Conservation (phyloP, 495 filamentous ascomycete species). For the Lasiosphaeris hirsuta region DNA sequence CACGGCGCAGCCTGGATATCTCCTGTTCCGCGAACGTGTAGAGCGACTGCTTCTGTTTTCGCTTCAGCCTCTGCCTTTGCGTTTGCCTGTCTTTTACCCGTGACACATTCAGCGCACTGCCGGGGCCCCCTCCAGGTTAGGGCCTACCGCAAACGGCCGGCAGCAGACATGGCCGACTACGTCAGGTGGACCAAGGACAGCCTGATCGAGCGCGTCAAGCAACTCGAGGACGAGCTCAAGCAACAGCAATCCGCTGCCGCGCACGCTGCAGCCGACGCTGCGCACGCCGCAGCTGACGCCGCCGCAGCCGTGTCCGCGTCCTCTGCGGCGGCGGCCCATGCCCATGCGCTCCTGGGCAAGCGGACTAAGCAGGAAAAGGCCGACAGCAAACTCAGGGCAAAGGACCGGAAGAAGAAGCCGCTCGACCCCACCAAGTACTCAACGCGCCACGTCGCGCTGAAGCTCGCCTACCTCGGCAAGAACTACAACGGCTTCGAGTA, state of each 20-base stretch:
- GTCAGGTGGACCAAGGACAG: slow-evolving; percentile 60
- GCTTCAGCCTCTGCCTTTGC: no score
- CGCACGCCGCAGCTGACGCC: slow-evolving; percentile 10
- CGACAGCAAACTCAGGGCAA: slow-evolving; percentile 1
- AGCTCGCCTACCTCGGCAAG: slow-evolving; percentile 89
- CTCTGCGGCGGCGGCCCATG: slow-evolving; percentile 4
- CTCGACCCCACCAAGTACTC: slow-evolving; percentile 78
- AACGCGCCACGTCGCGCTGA: slow-evolving; percentile 82
- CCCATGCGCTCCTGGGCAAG: background rate
- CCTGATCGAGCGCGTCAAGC: slow-evolving; percentile 61
- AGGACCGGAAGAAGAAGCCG: slow-evolving; percentile 30
- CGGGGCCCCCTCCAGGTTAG: background rate
- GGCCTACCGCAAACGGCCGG: slow-evolving; percentile 14
- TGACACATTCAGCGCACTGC: background rate
- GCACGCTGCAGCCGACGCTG: slow-evolving; percentile 6
- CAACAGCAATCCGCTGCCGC: background rate
- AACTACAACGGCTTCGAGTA: slow-evolving; percentile 90
- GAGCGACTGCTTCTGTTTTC: no score
- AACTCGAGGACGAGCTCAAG: slow-evolving; percentile 59
- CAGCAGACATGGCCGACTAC: slow-evolving; percentile 30
- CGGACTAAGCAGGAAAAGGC: slow-evolving; percentile 32
- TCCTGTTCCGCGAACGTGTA: no score
- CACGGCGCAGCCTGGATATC: no score
- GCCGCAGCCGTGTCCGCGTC: slow-evolving; percentile 8
- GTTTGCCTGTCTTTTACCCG: background rate